phyloP scores from a whole-genome alignment of 345 rosid species.

The Isatis tinctoria region DNA sequence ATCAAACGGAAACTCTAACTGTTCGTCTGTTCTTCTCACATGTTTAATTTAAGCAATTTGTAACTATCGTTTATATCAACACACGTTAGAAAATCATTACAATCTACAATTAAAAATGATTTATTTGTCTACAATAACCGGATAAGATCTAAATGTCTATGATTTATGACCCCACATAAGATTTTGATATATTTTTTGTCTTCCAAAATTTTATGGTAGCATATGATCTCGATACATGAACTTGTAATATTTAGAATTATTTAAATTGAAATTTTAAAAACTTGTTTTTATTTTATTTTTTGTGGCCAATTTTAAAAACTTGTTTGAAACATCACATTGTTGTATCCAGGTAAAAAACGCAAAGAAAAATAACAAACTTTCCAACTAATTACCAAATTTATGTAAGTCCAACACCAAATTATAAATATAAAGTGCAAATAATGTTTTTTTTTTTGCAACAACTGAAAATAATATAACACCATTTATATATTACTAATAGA shows the following conservation, averaged over 20 bases:
- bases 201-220: slow-evolving; percentile 11
- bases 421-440: too few relatives aligned
- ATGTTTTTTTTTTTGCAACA: too few relatives aligned
- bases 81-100: slow-evolving; percentile 1
- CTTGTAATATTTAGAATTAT: slow-evolving; percentile 4
- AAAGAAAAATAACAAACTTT: not conserved
- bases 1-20: not conserved
- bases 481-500: too few relatives aligned
- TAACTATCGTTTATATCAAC: not conserved
- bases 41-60: not conserved
- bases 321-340: not conserved
- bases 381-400: not conserved
- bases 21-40: not conserved
- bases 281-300: too few relatives aligned
- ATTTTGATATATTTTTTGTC: slow-evolving; percentile 25
- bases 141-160: slow-evolving; percentile 22
- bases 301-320: not conserved
- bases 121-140: not conserved
- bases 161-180: slow-evolving; percentile 27
- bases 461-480: too few relatives aligned
- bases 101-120: not conserved
- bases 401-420: not conserved
- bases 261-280: not conserved
- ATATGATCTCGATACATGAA: slow-evolving; percentile 17
- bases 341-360: not conserved